A percentile compares a stretch with the other conserved stretches of the same genome.
These are phyloP conservation scores for Lathyrus tuberosus DNA, from an alignment of 306 rosid species.

Conservation along the genomic window DNA sequence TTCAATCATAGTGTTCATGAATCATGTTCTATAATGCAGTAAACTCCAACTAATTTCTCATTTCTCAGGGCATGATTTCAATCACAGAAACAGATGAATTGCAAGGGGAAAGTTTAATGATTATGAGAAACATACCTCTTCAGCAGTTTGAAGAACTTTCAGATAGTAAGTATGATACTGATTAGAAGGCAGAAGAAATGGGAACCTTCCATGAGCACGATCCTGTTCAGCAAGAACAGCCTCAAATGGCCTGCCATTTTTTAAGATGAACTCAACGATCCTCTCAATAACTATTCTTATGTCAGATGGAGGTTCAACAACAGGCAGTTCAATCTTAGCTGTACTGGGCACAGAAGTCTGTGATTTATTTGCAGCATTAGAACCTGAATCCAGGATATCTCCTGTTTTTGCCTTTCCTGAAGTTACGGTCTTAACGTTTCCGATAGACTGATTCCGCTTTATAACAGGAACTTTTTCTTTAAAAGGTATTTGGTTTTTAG, in stretches of 20 bases:
- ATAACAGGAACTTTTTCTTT: slow-evolving; percentile 66
- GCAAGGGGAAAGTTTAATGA: not conserved
- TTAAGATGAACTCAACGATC: slow-evolving; percentile 79
- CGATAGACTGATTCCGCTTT: slow-evolving; percentile 60
- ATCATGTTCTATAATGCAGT: slow-evolving; percentile 3
- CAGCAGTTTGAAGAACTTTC: slow-evolving; percentile 59
- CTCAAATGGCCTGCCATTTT: slow-evolving; percentile 79
- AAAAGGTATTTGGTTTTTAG: slow-evolving; percentile 45
- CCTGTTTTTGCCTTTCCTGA: slow-evolving; percentile 46
- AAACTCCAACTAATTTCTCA: slow-evolving; percentile 21
- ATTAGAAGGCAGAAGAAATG: slow-evolving; percentile 76
- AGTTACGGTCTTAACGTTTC: slow-evolving; percentile 50
- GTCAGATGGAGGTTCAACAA: slow-evolving; percentile 78
- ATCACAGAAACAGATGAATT: slow-evolving; percentile 24
- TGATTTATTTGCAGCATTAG: slow-evolving; percentile 43
- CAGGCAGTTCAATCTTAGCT: slow-evolving; percentile 59
- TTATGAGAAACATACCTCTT: slow-evolving; percentile 57
- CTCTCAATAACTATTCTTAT: slow-evolving; percentile 72
- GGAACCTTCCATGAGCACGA: slow-evolving; percentile 77
- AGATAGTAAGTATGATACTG: slow-evolving; percentile 74
- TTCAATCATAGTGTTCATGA: not conserved
- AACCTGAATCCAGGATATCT: slow-evolving; percentile 39
- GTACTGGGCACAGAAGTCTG: slow-evolving; percentile 44
- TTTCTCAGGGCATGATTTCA: slow-evolving; percentile 1
- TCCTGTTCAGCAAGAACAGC: slow-evolving; percentile 77